Base-by-base conservation (phyloP, 2,329 filamentous ascomycete species). In the Aureobasidium namibiae region DNA sequence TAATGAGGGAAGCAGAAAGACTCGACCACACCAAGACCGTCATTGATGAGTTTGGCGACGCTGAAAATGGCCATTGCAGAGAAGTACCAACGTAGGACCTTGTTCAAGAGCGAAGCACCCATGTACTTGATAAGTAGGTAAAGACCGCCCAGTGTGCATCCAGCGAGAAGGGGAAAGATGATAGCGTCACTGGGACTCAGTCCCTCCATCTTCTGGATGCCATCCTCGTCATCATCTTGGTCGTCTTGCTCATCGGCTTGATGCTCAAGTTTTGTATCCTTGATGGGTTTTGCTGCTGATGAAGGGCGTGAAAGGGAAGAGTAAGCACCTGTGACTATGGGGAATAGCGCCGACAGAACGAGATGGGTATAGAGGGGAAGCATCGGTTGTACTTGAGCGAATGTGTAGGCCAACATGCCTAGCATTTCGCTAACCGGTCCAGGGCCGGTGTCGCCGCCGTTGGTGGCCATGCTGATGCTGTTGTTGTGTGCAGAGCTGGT, bases 61-160 rank as follows among this genome's bases (percentile, higher is more conserved):
- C 89, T 90, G 62, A 88, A 86, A n/a, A 95, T 73, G 0, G 89
- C 90, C 69, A 92, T 84, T 60, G 83, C 72, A 3, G 88, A 89
- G 74, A 96, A 92, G 76, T 97, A 96, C 68, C 82, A 84, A 39
- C 89, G 86, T 23, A 97, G 76, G 39, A 95, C 82, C 72, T 87
- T 89, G 76, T 92, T 96, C 67, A 97, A 75, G 23, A 95, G 76
- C 11, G 85, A 79, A 0, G 91, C 86, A 67, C 96, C 89, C 59
- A 96, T 82, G 82, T 87, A 94, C 71, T 95, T 90, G 69, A 97
- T 90, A 61, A 96, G 78, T 66, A 92, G 86, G 76, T 97, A 97
- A 13, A 97, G 78, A 5, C 84, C 84, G 42, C 85, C 80, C 9
- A 97, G 82, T 1, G 87, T 84, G 10, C 78, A 68, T 1, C 85